A percentile compares a stretch with the other conserved stretches of the same genome.
These are phyloP conservation scores for Cutaneotrichosporon sp. DNA, from an alignment of 1,284 basidiomycete genomes.

Conservation along the genomic window DNA sequence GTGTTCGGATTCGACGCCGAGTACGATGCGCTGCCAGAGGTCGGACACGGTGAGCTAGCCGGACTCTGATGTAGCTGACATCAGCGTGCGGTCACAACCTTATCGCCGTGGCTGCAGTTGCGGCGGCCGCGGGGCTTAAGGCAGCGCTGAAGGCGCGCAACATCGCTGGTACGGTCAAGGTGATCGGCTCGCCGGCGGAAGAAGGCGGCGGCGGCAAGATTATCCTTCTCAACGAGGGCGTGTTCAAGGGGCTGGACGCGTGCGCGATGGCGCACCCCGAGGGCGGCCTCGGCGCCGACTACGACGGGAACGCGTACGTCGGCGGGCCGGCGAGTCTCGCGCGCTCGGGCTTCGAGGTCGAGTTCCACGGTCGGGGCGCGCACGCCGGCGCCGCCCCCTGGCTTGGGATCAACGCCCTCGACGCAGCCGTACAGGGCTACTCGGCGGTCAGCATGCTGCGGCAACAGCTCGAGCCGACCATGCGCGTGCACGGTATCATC, in stretches of 20 bases:
- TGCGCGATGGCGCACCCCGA: conserved; percentile 37
- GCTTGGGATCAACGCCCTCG: conserved; percentile 57
- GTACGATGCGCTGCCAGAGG: conserved; percentile 32
- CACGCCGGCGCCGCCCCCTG: conserved; percentile 50
- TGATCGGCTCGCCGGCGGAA: conserved; percentile 61
- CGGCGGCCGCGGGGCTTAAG: conserved; percentile 46
- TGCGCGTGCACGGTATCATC: conserved; percentile 54
- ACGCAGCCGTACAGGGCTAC: conserved; percentile 55
- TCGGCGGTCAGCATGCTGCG: conserved; percentile 54
- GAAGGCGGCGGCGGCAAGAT: conserved; percentile 81
- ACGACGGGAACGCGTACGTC: conserved; percentile 26
- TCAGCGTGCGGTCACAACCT: conserved; percentile 65
- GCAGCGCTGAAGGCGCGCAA: conserved; percentile 40
- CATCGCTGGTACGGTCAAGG: conserved; percentile 43
- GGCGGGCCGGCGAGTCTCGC: conserved; percentile 32
- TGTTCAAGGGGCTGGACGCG: conserved; percentile 60
- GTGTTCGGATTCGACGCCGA: conserved; percentile 42
- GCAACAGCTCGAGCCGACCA: conserved; percentile 52
- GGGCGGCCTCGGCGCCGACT: conserved; percentile 18
- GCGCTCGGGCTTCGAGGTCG: conserved; percentile 32
- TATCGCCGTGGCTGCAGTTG: conserved; percentile 52
- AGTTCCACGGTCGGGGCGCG: conserved; percentile 34
- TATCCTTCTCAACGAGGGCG: conserved; percentile 70
- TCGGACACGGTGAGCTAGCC: conserved; percentile 32
- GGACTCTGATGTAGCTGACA: background rate